These are phyloP conservation scores for Coprinopsis marcescibilis DNA, from an alignment of 768 basidiomycete species.

Conservation along the genomic window DNA sequence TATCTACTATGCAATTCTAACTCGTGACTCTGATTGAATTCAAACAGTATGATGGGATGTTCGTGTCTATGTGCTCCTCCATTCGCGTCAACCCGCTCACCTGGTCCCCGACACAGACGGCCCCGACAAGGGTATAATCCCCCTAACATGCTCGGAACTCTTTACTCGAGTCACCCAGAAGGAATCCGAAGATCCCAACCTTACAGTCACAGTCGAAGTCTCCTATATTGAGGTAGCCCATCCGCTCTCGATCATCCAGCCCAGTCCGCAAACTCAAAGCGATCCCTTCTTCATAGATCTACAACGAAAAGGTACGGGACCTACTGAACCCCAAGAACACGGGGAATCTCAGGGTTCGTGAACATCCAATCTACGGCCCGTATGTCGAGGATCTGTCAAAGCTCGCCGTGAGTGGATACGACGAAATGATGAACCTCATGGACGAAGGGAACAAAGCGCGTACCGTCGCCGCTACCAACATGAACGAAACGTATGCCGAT, in stretches of 20 bases:
- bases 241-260: not conserved
- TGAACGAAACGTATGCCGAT: conserved; percentile 87
- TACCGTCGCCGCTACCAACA: conserved; percentile 97
- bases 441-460: conserved; percentile 99
- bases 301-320: conserved; percentile 97
- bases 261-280: not conserved
- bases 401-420: conserved; percentile 84
- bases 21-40: conserved; percentile 5
- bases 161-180: conserved; percentile 77
- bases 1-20: conserved; percentile 11
- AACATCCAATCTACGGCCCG: conserved; percentile 94
- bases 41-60: conserved; percentile 90
- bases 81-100: conserved; percentile 1
- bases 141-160: conserved; percentile 88
- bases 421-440: conserved; percentile 99
- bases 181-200: conserved; percentile 54
- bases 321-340: conserved; percentile 96
- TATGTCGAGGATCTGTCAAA: conserved; percentile 98
- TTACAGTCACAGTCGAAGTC: conserved; percentile 92
- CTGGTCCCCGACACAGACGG: conserved; percentile 57
- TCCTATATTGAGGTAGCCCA: conserved; percentile 85
- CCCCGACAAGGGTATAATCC: conserved; percentile 95
- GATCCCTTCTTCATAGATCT: conserved; percentile 51
- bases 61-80: conserved; percentile 29
- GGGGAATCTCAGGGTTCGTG: conserved; percentile 92